Evolutionary conservation across 176 grass and related monocot species (phyloP).

Genomic region (Zoysia pacifica): DNA sequence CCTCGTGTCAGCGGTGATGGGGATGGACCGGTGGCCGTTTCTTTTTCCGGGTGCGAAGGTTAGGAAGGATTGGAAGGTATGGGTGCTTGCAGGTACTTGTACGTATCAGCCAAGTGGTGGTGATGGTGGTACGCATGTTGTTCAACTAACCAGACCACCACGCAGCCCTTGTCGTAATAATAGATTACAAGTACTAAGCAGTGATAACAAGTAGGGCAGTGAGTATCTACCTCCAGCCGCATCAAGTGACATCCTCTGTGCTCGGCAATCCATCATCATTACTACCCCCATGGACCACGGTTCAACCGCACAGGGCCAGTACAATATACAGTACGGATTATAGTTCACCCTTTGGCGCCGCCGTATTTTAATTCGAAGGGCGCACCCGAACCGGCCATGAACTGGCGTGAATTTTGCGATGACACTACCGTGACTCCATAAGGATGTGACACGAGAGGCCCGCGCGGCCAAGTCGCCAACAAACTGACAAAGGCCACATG

Average conservation of each 20-base stretch:
- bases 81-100: neutral
- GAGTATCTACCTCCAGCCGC: neutral
- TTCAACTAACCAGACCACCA: constrained; percentile 13
- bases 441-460: constrained; percentile 19
- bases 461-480: neutral
- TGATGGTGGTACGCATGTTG: constrained; percentile 20
- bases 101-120: neutral
- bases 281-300: constrained; percentile 41
- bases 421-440: neutral
- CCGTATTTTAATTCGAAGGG: neutral
- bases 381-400: neutral
- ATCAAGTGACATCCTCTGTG: neutral
- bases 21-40: neutral
- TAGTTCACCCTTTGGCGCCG: neutral
- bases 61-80: constrained; percentile 29
- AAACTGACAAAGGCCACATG: constrained; percentile 52
- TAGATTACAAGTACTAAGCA: neutral
- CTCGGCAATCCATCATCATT: constrained; percentile 35
- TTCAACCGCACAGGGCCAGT: neutral
- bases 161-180: neutral
- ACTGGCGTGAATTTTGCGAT: neutral
- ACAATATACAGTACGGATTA: neutral
- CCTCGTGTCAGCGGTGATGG: constrained; percentile 19
- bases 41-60: neutral
- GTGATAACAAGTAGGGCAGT: neutral